Percentiles rank a stretch among this genome's conserved stretches.
Evolutionary conservation across 331 rosid species (phyloP).

Genomic region (Quercus lobata): DNA sequence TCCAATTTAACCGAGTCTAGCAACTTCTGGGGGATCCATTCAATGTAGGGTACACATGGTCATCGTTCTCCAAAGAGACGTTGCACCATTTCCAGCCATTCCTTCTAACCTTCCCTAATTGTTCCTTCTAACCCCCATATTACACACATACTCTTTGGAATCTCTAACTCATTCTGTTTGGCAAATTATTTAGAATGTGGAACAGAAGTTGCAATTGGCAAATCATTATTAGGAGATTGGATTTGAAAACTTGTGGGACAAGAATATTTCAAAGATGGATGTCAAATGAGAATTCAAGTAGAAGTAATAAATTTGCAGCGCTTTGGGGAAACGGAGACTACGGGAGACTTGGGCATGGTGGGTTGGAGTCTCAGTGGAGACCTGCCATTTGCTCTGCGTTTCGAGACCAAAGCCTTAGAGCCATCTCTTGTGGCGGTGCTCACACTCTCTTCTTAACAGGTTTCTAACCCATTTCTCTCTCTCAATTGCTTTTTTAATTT

Average conservation of each 20-base stretch:
- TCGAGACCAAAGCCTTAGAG: slow-evolving; percentile 28
- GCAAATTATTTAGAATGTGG: slow-evolving; percentile 20
- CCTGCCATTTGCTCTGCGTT: slow-evolving; percentile 48
- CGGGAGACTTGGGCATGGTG: slow-evolving; percentile 68
- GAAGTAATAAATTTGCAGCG: slow-evolving; percentile 53
- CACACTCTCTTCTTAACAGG: slow-evolving; percentile 79
- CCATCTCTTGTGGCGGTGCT: slow-evolving; percentile 85
- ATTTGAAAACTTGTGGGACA: not conserved
- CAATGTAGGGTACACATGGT: too few species aligned
- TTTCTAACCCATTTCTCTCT: not conserved
- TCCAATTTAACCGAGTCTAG: not conserved
- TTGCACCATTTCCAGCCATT: not conserved
- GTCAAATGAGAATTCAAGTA: slow-evolving; percentile 25
- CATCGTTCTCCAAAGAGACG: not conserved
- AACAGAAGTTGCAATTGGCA: slow-evolving; percentile 7
- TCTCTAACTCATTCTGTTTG: too few species aligned
- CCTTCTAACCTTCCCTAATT: not conserved
- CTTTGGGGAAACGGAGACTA: slow-evolving; percentile 78
- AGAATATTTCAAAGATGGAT: slow-evolving; percentile 29
- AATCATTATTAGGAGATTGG: not conserved
- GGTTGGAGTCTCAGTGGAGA: slow-evolving; percentile 62
- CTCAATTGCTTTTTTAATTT: not conserved
- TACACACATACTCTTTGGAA: too few species aligned
- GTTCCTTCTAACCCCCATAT: not conserved
- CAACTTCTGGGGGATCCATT: not conserved